Evolutionary conservation across 2,329 filamentous ascomycete genomes (phyloP).

Genomic region (Daldinia eschscholtzii): DNA sequence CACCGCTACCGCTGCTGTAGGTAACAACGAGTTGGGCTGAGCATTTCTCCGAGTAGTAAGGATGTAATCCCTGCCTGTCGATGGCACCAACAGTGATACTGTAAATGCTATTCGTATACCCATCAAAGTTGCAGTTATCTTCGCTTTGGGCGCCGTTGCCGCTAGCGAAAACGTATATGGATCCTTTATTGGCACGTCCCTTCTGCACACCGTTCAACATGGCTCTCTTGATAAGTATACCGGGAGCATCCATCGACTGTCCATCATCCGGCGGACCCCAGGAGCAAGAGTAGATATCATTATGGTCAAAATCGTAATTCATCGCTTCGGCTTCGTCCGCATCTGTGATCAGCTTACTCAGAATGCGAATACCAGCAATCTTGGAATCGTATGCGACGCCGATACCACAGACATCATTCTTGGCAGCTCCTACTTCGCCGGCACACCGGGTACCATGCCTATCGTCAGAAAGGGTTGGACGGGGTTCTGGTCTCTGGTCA

Average conservation of each 20-base stretch:
- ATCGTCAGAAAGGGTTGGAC: conserved; percentile 86
- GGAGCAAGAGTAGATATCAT: conserved; percentile 98
- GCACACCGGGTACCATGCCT: conserved; percentile 93
- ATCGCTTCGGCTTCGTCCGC: conserved; percentile 92
- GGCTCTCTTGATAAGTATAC: conserved; percentile 86
- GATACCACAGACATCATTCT: conserved; percentile 93
- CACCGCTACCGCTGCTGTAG: conserved; percentile 90
- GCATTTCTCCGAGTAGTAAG: conserved; percentile 96
- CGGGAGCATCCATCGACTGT: conserved; percentile 91
- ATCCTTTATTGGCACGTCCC: conserved; percentile 84
- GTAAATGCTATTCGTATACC: conserved; percentile 99
- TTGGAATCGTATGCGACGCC: conserved; percentile 94
- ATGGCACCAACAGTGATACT: conserved; percentile 97
- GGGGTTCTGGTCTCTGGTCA: conserved; percentile 81
- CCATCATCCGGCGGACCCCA: conserved; percentile 98
- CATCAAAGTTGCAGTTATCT: conserved; percentile 99
- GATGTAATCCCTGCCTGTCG: conserved; percentile 86
- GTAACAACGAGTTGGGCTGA: conserved; percentile 96
- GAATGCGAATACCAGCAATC: conserved; percentile 90
- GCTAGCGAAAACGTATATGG: conserved; percentile 95
- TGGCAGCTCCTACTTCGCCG: conserved; percentile 92
- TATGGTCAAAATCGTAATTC: conserved; percentile 91
- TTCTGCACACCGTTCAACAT: conserved; percentile 94
- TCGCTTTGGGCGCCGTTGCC: conserved; percentile 89
- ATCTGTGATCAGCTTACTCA: conserved; percentile 91